These are phyloP conservation scores for Agroathelia rolfsii DNA, from an alignment of 1,284 basidiomycete genomes.

Conservation along the genomic window DNA sequence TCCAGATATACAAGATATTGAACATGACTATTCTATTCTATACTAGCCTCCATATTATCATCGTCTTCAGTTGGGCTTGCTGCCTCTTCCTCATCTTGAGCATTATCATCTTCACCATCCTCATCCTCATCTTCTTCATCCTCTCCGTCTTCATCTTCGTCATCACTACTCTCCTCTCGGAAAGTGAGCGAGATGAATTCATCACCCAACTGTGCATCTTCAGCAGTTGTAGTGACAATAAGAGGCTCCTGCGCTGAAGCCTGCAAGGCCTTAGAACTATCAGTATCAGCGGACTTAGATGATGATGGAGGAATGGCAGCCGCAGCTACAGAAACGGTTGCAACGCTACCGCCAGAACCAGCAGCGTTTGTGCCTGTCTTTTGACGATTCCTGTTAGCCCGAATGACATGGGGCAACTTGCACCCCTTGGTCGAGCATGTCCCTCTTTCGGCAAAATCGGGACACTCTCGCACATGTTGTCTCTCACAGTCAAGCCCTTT, in stretches of 20 bases:
- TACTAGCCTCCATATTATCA: conserved; percentile 8
- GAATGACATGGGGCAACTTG: conserved; percentile 87
- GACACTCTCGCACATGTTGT: conserved; percentile 89
- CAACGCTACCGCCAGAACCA: no score
- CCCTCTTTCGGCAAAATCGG: conserved; percentile 86
- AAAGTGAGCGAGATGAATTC: conserved; percentile 82
- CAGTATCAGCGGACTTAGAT: conserved; percentile 13
- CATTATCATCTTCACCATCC: conserved; percentile 31
- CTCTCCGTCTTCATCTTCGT: conserved; percentile 40
- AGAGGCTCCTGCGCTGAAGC: conserved; percentile 20
- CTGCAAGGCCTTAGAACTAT: no score
- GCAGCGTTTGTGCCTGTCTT: no score
- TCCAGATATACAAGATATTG: no score
- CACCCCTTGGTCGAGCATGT: conserved; percentile 73
- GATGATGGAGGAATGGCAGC: conserved; percentile 11
- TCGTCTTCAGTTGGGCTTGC: conserved; percentile 18
- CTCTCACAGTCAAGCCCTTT: conserved; percentile 75
- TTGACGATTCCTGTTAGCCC: conserved; percentile 69
- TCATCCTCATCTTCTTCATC: conserved; percentile 32
- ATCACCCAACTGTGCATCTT: conserved; percentile 61
- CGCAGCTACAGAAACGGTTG: conserved; percentile 12
- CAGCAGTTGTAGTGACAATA: conserved; percentile 18
- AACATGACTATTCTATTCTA: no score
- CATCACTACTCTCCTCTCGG: conserved; percentile 60
- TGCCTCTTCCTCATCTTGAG: conserved; percentile 33